A percentile compares a stretch with the other conserved stretches of the same genome.
phyloP scores from a whole-genome alignment of 148 eudicot genomes.

The Silene conica region DNA sequence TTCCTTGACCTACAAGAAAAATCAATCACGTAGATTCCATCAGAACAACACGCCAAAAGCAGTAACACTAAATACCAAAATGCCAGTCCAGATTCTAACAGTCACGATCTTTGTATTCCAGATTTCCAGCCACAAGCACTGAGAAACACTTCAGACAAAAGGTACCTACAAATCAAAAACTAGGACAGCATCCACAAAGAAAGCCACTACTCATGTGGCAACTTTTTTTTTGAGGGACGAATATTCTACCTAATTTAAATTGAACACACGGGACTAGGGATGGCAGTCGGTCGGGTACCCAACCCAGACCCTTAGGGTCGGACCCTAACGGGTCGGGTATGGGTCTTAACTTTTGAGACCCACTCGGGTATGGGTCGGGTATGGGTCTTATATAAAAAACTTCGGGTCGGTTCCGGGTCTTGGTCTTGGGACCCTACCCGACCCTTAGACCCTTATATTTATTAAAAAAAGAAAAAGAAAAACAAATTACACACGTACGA shows the following conservation, averaged over 20 bases:
- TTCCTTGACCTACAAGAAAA: constrained; percentile 79
- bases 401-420: too few relatives aligned
- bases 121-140: background rate
- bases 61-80: background rate
- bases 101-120: background rate
- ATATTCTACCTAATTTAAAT: background rate
- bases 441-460: too few relatives aligned
- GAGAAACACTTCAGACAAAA: background rate
- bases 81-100: background rate
- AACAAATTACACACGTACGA: too few relatives aligned
- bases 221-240: background rate
- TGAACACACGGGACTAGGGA: background rate
- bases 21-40: background rate
- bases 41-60: background rate
- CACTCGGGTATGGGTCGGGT: too few relatives aligned
- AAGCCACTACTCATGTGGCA: background rate
- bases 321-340: too few relatives aligned
- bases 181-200: background rate
- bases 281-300: too few relatives aligned
- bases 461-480: too few relatives aligned
- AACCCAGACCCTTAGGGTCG: too few relatives aligned
- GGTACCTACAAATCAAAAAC: background rate
- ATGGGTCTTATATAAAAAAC: too few relatives aligned
- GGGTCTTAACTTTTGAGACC: too few relatives aligned
- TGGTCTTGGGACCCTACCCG: too few relatives aligned